phyloP scores from a whole-genome alignment of 2,329 filamentous ascomycete genomes.

The Microdochium nivale region DNA sequence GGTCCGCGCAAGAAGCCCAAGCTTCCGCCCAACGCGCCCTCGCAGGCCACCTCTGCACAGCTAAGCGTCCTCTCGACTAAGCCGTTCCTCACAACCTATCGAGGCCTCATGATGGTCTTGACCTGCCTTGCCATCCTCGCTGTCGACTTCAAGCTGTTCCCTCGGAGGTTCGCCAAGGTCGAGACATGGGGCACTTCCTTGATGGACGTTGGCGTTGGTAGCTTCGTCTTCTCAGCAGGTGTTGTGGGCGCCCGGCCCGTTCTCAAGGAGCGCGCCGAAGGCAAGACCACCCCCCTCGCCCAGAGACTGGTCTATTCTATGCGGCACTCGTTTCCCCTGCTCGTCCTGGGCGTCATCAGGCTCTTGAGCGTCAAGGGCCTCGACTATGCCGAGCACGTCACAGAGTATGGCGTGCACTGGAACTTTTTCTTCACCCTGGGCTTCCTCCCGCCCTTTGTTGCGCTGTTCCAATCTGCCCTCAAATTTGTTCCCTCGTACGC shows the following conservation, averaged over 20 bases:
- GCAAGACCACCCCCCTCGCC: conserved; percentile 37
- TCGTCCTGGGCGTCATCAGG: conserved; percentile 71
- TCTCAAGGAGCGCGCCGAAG: conserved; percentile 57
- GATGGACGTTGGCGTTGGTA: conserved; percentile 96
- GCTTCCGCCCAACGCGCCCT: conserved; percentile 33
- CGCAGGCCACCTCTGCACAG: conserved; percentile 19
- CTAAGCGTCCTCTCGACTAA: conserved; percentile 63
- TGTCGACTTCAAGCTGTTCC: conserved; percentile 90
- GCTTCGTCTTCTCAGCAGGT: conserved; percentile 91
- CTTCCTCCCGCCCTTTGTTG: conserved; percentile 80
- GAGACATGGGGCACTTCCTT: conserved; percentile 99
- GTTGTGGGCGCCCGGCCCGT: conserved; percentile 80
- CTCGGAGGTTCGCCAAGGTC: conserved; percentile 90
- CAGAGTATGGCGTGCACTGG: conserved; percentile 97
- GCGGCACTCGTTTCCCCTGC: conserved; percentile 74
- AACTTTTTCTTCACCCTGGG: conserved; percentile 98
- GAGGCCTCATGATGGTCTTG: conserved; percentile 82
- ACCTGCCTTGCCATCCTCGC: conserved; percentile 92
- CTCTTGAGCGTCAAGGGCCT: conserved; percentile 86
- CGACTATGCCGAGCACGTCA: conserved; percentile 94
- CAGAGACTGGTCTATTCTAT: conserved; percentile 57
- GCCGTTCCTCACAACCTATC: conserved; percentile 87
- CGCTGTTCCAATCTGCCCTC: conserved; percentile 68
- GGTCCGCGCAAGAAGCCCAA: conserved; percentile 38
- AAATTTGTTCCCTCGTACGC: conserved; percentile 68